These are phyloP conservation scores for Verticillium zaregamsianum DNA, from an alignment of 2,329 filamentous ascomycete species.

Conservation along the genomic window DNA sequence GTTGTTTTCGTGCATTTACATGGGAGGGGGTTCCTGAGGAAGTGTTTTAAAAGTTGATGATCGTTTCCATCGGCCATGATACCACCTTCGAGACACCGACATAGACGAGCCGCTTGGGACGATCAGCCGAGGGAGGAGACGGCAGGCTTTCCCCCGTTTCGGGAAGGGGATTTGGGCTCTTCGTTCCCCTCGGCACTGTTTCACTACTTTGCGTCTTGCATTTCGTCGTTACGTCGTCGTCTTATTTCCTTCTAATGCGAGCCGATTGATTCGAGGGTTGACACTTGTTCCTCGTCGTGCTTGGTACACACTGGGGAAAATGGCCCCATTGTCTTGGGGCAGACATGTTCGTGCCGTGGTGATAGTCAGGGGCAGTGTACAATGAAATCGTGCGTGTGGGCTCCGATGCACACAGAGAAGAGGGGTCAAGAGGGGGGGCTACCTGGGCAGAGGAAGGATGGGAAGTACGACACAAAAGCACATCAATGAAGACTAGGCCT, in stretches of 20 bases:
- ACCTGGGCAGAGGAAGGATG: too few species aligned
- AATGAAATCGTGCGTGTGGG: too few species aligned
- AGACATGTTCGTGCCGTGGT: too few species aligned
- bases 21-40: constrained; percentile 36
- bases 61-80: constrained; percentile 42
- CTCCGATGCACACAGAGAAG: too few species aligned
- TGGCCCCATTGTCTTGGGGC: not conserved
- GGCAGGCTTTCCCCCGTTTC: not conserved
- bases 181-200: not conserved
- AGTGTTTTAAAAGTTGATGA: constrained; percentile 43
- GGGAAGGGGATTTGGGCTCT: not conserved
- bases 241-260: not conserved
- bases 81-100: constrained; percentile 33
- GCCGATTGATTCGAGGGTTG: not conserved
- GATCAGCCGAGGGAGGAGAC: not conserved
- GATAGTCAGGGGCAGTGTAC: too few species aligned
- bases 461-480: too few species aligned
- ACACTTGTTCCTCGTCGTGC: not conserved
- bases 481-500: too few species aligned
- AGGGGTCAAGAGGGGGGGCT: too few species aligned
- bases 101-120: constrained; percentile 32
- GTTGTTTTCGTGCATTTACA: constrained; percentile 44
- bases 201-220: not conserved
- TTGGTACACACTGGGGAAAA: not conserved
- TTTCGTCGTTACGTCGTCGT: not conserved